These are phyloP conservation scores for Eucommia ulmoides DNA, from an alignment of 257 asterid genomes.

Conservation along the genomic window DNA sequence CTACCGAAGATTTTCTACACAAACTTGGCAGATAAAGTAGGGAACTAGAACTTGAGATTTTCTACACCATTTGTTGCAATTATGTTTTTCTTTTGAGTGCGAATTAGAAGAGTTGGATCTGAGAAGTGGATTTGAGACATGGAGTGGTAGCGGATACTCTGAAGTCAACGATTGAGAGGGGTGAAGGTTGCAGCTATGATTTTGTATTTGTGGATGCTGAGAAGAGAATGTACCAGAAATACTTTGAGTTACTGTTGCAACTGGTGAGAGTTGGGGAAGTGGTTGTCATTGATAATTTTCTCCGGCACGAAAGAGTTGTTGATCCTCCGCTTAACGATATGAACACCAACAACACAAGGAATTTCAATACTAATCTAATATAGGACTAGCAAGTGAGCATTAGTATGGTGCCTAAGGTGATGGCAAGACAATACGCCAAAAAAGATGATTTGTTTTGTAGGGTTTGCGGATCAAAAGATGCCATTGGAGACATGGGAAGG, in stretches of 20 bases:
- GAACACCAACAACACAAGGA: slow-evolving; percentile 31
- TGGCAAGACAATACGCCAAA: slow-evolving; percentile 74
- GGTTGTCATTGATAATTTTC: slow-evolving; percentile 82
- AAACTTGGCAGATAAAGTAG: no score
- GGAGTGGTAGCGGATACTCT: slow-evolving; percentile 80
- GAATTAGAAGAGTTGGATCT: slow-evolving; percentile 74
- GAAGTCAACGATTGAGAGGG: slow-evolving; percentile 53
- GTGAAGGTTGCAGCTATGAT: slow-evolving; percentile 81
- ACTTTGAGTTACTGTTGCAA: slow-evolving; percentile 75
- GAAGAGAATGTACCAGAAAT: slow-evolving; percentile 79
- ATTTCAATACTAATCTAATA: slow-evolving; percentile 52
- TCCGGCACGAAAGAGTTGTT: slow-evolving; percentile 91
- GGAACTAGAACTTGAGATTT: no score
- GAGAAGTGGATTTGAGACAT: slow-evolving; percentile 66
- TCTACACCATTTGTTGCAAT: no score
- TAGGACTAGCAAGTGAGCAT: slow-evolving; percentile 69
- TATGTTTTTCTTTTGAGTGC: no score
- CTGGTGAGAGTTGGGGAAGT: slow-evolving; percentile 86
- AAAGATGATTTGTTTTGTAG: no score
- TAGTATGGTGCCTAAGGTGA: slow-evolving; percentile 91
- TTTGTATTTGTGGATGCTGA: slow-evolving; percentile 94
- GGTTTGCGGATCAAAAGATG: no score
- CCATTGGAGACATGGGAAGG: no score
- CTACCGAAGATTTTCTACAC: no score
- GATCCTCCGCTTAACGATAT: slow-evolving; percentile 53